Base-by-base conservation (phyloP, 2,329 filamentous ascomycete species). In the Fusarium domesticum region DNA sequence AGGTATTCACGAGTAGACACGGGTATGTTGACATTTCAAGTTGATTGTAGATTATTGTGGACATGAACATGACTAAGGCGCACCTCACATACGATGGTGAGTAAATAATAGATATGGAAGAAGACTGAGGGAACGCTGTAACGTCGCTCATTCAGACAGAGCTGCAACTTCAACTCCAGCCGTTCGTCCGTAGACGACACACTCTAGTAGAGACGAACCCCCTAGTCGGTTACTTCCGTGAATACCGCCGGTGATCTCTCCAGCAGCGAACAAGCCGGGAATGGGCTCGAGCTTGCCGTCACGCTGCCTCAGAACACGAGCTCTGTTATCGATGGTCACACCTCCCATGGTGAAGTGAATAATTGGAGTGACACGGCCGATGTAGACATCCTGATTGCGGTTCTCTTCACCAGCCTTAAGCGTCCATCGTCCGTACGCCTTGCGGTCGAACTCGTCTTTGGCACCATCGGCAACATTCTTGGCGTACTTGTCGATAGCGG, bases 331-430 rank as follows among this genome's bases (percentile, higher is more conserved):
- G 51, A 84, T 79, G 3, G 75, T 67, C 0, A 76, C 80, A 1
- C 81, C 81, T 5, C 81, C 81, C 81, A 85, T 85, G 2, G 81
- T 84, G 54, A 84, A 85, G 56, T 85, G 81, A 2, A 80, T 71
- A 0, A 84, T 78, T 0, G 81, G 81, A 5, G 82, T 85, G 1
- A 85, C 78, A 1, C 62, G 70, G 0, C 81, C 82, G 0, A 83
- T 61, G 47, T 78, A 82, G 1, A 84, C 67, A 19, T 78, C 70
- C 4, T 76, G 70, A 0, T 82, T 75, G 0, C 70, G 62, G 28
- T 68, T 70, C 5, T 69, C 66, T 12, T 77, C 70, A 0, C 62
- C 66, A 0, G 68, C 50, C 7, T 58, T 64, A 14, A 84, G 57
- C 1, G 51, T 66, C 81, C 81, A 85, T 18, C 74, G 67, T 0